Conservation (phyloP, 805 yeast genomes). For the Jamesozyma rosinii region DNA sequence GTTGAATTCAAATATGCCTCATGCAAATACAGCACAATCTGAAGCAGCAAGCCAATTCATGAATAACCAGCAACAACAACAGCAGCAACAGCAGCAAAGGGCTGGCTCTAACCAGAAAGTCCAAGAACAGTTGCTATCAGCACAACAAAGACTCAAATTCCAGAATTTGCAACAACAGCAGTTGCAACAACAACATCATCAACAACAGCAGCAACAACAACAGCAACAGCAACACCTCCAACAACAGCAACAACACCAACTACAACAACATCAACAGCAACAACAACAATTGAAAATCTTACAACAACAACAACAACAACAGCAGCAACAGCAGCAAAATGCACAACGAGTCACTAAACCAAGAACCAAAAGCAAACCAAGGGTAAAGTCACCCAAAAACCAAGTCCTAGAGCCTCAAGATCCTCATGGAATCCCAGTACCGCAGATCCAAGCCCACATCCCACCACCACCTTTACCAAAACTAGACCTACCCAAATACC, state of each 20-base stretch:
- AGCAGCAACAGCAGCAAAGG: not conserved
- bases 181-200: constrained; percentile 4
- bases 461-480: constrained; percentile 17
- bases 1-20: not conserved
- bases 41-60: not conserved
- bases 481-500: constrained; percentile 21
- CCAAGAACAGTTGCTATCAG: constrained; percentile 8
- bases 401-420: not conserved
- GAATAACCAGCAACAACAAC: not conserved
- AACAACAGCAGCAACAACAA: constrained; percentile 4
- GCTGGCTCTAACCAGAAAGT: not conserved
- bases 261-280: constrained; percentile 6
- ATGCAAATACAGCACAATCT: not conserved
- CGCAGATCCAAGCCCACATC: not conserved
- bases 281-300: constrained; percentile 1
- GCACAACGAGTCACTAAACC: constrained; percentile 7
- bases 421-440: not conserved
- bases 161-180: constrained; percentile 1
- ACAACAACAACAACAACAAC: constrained; percentile 7
- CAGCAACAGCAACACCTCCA: constrained; percentile 7
- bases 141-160: constrained; percentile 7
- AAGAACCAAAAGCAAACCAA: constrained; percentile 5
- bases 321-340: constrained; percentile 6
- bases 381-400: not conserved
- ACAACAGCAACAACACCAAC: constrained; percentile 3